A percentile compares a stretch with the other conserved stretches of the same genome.
phyloP scores from a whole-genome alignment of 768 basidiomycete species.

The Trametopsis cervina region DNA sequence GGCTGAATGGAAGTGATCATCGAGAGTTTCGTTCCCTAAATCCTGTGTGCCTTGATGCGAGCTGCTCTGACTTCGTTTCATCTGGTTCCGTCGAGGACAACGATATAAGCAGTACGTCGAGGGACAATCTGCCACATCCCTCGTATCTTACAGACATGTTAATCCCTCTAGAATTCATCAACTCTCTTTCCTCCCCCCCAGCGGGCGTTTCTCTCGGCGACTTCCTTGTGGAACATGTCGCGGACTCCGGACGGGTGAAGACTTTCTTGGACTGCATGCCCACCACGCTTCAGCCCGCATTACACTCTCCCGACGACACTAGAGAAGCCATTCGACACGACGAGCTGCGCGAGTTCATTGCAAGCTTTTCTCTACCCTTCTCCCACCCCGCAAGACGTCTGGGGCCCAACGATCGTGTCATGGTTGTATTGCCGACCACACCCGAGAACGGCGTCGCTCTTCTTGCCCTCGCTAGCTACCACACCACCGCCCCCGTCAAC shows the following conservation, averaged over 20 bases:
- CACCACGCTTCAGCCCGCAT: conserved; percentile 27
- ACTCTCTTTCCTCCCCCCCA: conserved; percentile 18
- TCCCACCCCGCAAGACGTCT: conserved; percentile 23
- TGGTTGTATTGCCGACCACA: conserved; percentile 38
- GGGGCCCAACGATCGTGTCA: conserved; percentile 38
- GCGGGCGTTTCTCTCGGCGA: conserved; percentile 31
- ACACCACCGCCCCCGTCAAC: conserved; percentile 42
- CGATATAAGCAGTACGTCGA: too few species aligned
- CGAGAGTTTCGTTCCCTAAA: too few species aligned
- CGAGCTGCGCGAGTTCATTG: conserved; percentile 30
- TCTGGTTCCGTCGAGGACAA: too few species aligned
- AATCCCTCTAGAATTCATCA: conserved; percentile 24
- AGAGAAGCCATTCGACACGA: conserved; percentile 31
- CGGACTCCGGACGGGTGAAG: conserved; percentile 22
- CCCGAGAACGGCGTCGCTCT: conserved; percentile 41
- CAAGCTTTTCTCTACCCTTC: conserved; percentile 33
- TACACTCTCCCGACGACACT: conserved; percentile 32
- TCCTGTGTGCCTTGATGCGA: too few species aligned
- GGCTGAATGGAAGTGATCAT: too few species aligned
- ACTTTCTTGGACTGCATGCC: conserved; percentile 37
- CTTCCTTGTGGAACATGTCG: conserved; percentile 27
- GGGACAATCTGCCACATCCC: too few species aligned
- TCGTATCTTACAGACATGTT: too few species aligned
- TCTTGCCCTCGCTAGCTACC: conserved; percentile 35
- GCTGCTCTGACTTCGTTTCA: too few species aligned